Conservation (phyloP, 768 basidiomycete species). For the Boletus patriciae region DNA sequence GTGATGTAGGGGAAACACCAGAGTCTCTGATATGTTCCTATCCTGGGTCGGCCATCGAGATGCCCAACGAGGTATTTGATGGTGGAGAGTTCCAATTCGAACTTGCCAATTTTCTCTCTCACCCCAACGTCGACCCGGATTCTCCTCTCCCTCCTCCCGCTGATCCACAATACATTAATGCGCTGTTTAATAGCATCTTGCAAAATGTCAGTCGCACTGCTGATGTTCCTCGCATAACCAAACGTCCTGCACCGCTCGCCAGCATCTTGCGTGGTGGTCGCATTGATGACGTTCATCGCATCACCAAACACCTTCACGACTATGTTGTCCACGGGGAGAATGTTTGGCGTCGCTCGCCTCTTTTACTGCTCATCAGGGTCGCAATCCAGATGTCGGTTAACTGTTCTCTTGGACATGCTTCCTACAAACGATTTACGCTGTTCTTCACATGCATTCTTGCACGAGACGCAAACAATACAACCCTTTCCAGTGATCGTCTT, state of each 20-base stretch:
- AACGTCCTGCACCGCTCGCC: not conserved
- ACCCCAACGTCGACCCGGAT: too few relatives aligned
- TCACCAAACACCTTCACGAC: constrained; percentile 29
- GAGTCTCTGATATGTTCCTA: constrained; percentile 25
- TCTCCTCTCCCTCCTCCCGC: too few relatives aligned
- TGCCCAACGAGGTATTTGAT: constrained; percentile 21
- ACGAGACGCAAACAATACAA: constrained; percentile 8
- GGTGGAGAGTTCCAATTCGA: not conserved
- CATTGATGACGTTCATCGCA: constrained; percentile 8
- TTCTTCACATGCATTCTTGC: constrained; percentile 37
- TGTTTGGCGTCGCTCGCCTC: constrained; percentile 27
- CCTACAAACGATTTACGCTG: constrained; percentile 50
- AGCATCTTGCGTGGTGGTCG: constrained; percentile 8
- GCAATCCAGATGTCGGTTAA: constrained; percentile 28
- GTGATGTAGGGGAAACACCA: not conserved
- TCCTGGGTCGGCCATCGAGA: constrained; percentile 39
- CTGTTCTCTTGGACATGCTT: constrained; percentile 5
- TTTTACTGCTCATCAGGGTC: constrained; percentile 37
- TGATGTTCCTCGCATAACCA: constrained; percentile 19
- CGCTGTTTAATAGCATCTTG: too few relatives aligned
- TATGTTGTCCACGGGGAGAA: too few relatives aligned
- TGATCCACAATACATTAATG: too few relatives aligned
- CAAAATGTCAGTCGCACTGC: not conserved
- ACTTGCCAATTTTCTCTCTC: too few relatives aligned
- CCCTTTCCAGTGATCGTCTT: constrained; percentile 22